phyloP scores from a whole-genome alignment of 495 filamentous ascomycete genomes.

The Trichocladium antarcticum region DNA sequence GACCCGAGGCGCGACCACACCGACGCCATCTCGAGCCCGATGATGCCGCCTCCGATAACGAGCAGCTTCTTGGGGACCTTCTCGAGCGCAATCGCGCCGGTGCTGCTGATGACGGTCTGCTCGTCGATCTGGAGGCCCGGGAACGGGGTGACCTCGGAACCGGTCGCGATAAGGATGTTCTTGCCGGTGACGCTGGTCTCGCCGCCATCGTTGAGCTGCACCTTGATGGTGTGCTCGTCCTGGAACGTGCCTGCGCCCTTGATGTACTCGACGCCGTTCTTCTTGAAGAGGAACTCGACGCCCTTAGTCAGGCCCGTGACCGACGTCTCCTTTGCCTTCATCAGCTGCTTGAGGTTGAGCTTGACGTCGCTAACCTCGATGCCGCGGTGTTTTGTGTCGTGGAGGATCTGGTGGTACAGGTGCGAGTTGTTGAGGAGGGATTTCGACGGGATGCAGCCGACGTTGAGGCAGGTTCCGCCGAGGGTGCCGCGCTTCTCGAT shows the following conservation, averaged over 20 bases:
- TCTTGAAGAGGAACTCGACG: conserved; percentile 95
- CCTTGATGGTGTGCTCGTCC: conserved; percentile 83
- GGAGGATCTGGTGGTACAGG: conserved; percentile 92
- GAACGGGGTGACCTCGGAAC: conserved; percentile 89
- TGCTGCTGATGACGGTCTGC: conserved; percentile 92
- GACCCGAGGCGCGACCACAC: conserved; percentile 91
- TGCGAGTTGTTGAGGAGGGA: conserved; percentile 99
- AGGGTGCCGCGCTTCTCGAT: conserved; percentile 96
- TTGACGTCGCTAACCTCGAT: conserved; percentile 91
- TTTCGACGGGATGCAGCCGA: conserved; percentile 98
- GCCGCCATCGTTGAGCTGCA: conserved; percentile 80
- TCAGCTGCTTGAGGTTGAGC: conserved; percentile 87
- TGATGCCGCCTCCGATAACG: conserved; percentile 97
- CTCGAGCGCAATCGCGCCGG: conserved; percentile 77
- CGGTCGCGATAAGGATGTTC: conserved; percentile 97
- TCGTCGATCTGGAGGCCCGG: conserved; percentile 93
- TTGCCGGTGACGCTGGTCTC: conserved; percentile 73
- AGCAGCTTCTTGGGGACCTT: conserved; percentile 95
- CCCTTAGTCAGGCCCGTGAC: conserved; percentile 88
- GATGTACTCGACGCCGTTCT: conserved; percentile 94
- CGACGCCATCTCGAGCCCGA: conserved; percentile 97
- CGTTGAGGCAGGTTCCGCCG: conserved; percentile 95
- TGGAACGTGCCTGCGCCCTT: conserved; percentile 82
- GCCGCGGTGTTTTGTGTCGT: conserved; percentile 93
- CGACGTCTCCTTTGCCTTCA: conserved; percentile 94